These are phyloP conservation scores for Penicillium canescens DNA, from an alignment of 495 filamentous ascomycete species.

Conservation along the genomic window DNA sequence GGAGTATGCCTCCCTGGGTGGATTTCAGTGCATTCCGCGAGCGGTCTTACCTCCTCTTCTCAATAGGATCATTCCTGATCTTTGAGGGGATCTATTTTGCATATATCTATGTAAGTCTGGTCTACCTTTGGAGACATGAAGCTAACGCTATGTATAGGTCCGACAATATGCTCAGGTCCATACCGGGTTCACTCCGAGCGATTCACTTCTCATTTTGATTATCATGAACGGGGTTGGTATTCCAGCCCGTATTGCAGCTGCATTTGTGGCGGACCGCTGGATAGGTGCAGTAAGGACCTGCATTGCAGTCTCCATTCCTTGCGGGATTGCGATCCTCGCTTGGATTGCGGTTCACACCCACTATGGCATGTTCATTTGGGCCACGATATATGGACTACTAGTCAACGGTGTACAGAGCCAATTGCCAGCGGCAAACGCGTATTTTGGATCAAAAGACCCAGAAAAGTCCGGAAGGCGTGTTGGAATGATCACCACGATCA, in stretches of 20 bases:
- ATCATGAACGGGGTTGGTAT: constrained; percentile 66
- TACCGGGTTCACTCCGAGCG: constrained; percentile 23
- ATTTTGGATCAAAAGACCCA: constrained; percentile 9
- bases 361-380: constrained; percentile 7
- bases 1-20: constrained; percentile 55
- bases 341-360: constrained; percentile 9
- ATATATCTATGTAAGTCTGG: constrained; percentile 56
- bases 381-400: constrained; percentile 1
- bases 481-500: constrained; percentile 11
- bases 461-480: constrained; percentile 6
- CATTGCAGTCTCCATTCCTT: constrained; percentile 11
- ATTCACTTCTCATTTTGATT: constrained; percentile 61
- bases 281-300: constrained; percentile 48
- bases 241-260: constrained; percentile 59
- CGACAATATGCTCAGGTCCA: constrained; percentile 7
- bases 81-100: constrained; percentile 65
- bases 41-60: constrained; percentile 59
- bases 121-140: constrained; percentile 42
- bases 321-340: constrained; percentile 7
- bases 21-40: constrained; percentile 63
- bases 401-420: constrained; percentile 6
- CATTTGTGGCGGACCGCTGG: constrained; percentile 57
- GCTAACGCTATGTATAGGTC: background rate
- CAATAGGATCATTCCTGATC: constrained; percentile 52
- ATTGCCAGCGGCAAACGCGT: constrained; percentile 6